phyloP scores from a whole-genome alignment of 1,139 yeast species.

The Blastobotrys ciferrii region DNA sequence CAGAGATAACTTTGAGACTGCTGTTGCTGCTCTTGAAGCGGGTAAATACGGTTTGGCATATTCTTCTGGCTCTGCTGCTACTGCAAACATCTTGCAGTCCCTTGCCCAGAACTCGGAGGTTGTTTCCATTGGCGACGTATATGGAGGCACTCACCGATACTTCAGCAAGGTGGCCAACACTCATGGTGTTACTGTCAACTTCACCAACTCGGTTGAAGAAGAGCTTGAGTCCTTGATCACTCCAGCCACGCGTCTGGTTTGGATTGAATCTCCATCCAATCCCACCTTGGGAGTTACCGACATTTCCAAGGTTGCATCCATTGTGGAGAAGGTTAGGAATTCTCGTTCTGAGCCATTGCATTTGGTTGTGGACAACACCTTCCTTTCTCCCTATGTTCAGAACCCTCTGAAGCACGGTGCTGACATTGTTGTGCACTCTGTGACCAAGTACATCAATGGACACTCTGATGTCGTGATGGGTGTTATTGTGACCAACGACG shows the following conservation, averaged over 20 bases:
- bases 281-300: constrained; percentile 80
- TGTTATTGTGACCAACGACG: constrained; percentile 68
- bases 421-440: constrained; percentile 83
- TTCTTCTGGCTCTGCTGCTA: constrained; percentile 83
- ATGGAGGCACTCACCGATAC: constrained; percentile 92
- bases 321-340: constrained; percentile 49
- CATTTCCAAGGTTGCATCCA: constrained; percentile 56
- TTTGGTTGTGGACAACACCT: constrained; percentile 88
- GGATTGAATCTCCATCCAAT: constrained; percentile 90
- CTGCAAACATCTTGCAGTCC: constrained; percentile 74
- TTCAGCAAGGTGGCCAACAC: constrained; percentile 82
- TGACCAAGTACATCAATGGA: constrained; percentile 88
- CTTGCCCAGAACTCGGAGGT: constrained; percentile 73
- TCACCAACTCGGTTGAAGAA: constrained; percentile 60
- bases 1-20: constrained; percentile 77
- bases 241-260: constrained; percentile 67
- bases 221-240: constrained; percentile 59
- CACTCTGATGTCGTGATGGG: constrained; percentile 93
- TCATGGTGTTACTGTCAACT: constrained; percentile 71
- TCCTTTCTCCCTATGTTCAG: constrained; percentile 88
- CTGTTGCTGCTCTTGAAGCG: constrained; percentile 75
- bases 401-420: constrained; percentile 85
- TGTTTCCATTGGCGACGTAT: constrained; percentile 81
- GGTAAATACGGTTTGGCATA: constrained; percentile 79
- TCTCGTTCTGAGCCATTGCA: constrained; percentile 47